Percentiles rank a stretch among this genome's conserved stretches.
Conservation (phyloP, 768 basidiomycete genomes). For the Lactarius evosmus region DNA sequence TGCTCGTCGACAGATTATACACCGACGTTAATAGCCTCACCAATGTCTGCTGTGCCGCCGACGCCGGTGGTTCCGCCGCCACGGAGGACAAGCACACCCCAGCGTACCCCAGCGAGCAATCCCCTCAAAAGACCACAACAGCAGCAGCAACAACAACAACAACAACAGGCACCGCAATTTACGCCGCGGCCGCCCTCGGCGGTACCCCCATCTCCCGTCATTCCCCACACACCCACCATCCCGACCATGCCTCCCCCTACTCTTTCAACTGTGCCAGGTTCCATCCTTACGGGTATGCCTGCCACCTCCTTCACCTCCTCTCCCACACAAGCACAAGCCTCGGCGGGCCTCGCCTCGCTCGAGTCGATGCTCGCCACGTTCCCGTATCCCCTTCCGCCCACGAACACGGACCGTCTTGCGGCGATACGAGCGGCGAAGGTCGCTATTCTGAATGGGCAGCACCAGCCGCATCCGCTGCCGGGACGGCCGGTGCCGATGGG, state of each 20-base stretch:
- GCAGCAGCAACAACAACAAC: background rate
- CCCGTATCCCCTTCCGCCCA: background rate
- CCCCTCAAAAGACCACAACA: background rate
- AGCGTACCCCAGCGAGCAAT: background rate
- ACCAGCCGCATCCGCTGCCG: background rate
- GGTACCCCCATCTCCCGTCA: background rate
- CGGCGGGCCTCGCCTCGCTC: background rate
- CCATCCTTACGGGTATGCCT: too few relatives aligned
- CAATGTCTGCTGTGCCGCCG: background rate
- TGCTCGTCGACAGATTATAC: background rate
- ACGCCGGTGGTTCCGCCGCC: background rate
- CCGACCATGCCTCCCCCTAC: background rate
- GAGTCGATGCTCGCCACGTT: background rate
- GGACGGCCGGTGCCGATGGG: background rate
- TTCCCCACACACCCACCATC: background rate
- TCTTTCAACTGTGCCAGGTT: too few relatives aligned
- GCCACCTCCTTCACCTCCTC: background rate
- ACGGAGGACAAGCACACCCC: background rate
- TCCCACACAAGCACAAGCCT: background rate
- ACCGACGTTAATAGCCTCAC: background rate
- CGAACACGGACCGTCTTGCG: constrained; percentile 1
- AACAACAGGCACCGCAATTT: background rate
- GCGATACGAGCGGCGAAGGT: constrained; percentile 17
- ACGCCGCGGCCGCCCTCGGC: background rate
- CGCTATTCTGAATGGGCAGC: constrained; percentile 5